A percentile compares a stretch with the other conserved stretches of the same genome.
Conservation (phyloP, 2,329 filamentous ascomycete genomes). For the Ophiocordyceps camponoti-saundersi region DNA sequence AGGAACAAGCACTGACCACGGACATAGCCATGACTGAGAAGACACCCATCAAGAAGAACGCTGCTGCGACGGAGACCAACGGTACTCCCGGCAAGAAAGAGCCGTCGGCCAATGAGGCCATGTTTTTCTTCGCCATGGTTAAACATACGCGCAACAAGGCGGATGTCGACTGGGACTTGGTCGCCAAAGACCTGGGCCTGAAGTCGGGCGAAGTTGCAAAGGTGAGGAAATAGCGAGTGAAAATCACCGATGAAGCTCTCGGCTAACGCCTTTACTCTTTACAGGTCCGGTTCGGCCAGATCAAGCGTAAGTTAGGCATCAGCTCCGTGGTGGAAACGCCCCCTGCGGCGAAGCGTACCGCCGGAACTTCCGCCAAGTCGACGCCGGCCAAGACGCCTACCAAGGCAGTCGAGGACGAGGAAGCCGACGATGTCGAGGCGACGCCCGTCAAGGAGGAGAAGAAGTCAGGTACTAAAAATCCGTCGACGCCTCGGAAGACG, state of each 20-base stretch:
- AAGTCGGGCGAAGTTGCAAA: conserved; percentile 28
- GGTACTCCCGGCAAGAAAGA: conserved; percentile 10
- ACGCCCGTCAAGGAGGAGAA: background rate
- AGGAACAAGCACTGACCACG: too few species aligned
- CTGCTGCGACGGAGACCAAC: conserved; percentile 12
- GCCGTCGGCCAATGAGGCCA: conserved; percentile 22
- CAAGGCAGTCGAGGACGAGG: conserved; percentile 5
- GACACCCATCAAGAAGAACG: background rate
- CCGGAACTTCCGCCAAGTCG: background rate
- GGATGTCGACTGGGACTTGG: conserved; percentile 29
- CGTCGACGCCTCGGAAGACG: background rate
- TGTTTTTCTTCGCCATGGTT: conserved; percentile 26
- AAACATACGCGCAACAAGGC: conserved; percentile 24
- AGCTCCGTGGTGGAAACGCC: conserved; percentile 8
- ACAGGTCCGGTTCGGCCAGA: conserved; percentile 29
- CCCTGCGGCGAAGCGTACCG: conserved; percentile 8
- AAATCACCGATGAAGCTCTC: too few species aligned
- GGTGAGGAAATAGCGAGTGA: conserved; percentile 9
- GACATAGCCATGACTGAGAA: too few species aligned
- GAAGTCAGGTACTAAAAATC: too few species aligned
- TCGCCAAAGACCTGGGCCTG: conserved; percentile 24
- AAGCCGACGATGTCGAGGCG: background rate
- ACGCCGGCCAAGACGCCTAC: conserved; percentile 5
- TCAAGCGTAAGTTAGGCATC: conserved; percentile 28
- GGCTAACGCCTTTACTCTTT: background rate